Base-by-base conservation (phyloP, 148 eudicot species). In the Cornus florida region DNA sequence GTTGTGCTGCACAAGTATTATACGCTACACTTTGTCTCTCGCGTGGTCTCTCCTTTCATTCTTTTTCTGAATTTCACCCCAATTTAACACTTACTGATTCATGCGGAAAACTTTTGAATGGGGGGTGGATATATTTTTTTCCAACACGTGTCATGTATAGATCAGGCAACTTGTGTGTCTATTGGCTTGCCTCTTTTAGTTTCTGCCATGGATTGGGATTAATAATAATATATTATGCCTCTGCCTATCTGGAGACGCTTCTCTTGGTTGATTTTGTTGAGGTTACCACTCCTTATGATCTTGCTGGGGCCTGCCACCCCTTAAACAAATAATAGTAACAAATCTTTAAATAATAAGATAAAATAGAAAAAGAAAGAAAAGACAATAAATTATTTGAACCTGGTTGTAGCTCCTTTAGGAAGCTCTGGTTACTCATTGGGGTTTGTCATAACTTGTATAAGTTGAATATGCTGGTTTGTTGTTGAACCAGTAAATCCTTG, bases 1-100 rank as follows among this genome's bases (percentile, higher is more conserved):
- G 97, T 77, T 93, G 98, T 86, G 97, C 97, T 22, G 96, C 95
- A 50, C 96, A 95, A 82, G 94, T 81, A 74, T 77, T 23, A n/a
- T n/a, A 62, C 7, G 23, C 66, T 17, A 17, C 64, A 57, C 75
- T 35, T 38, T 65, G 20, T 50, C n/a, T 79, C 31, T 48, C 35
- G 13, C 41, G 16, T 46, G 17, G 43, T 20, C 11, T 17, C 70
- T 73, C 22, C 59, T 24, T 24, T 11, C 31, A 32, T 69, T 41
- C 31, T 28, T 3, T 8, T 32, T 14, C 48, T 69, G 48, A 43
- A 43, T 43, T 43, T 6, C 10, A 6, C 48, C 48, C 48, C 48
- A 43, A 43, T 43, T 43, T 43, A 43, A 43, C 9, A 3, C 48
- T 43, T 43, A 6, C 48, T 43, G 10, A 43, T 43, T 43, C 48